Evolutionary conservation across 768 basidiomycete species (phyloP).

Genomic region (Pisolithus microcarpus): DNA sequence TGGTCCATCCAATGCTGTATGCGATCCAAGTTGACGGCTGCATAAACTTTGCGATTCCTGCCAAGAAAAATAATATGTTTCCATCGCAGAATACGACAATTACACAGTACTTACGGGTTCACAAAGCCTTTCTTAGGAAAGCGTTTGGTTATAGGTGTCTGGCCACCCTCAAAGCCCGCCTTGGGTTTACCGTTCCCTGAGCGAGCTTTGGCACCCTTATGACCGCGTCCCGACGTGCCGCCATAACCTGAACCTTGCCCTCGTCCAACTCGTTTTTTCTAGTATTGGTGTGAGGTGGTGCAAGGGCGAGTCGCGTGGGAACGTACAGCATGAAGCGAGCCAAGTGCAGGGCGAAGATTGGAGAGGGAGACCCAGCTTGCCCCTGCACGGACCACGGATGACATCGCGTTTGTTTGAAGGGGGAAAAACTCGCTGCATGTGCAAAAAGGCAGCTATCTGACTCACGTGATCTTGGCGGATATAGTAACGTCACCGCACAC

Average conservation of each 20-base stretch:
- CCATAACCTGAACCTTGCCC: constrained; percentile 90
- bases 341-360: constrained; percentile 62
- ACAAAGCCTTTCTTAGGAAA: constrained; percentile 94
- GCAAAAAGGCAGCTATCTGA: too few species aligned
- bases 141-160: constrained; percentile 84
- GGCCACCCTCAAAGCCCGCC: constrained; percentile 91
- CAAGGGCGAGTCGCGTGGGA: neutral
- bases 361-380: constrained; percentile 50
- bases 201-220: constrained; percentile 94
- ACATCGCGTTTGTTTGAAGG: constrained; percentile 20
- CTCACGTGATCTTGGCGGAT: neutral
- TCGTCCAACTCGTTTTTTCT: constrained; percentile 94
- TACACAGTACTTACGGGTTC: constrained; percentile 61
- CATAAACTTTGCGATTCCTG: constrained; percentile 71
- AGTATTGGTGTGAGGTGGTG: constrained; percentile 8
- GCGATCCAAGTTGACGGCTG: constrained; percentile 79
- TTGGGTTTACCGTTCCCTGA: constrained; percentile 79
- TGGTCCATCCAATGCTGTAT: constrained; percentile 89
- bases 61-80: neutral
- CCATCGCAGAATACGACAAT: neutral
- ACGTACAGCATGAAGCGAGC: constrained; percentile 61
- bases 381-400: constrained; percentile 28
- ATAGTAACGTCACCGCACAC: too few species aligned
- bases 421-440: neutral
- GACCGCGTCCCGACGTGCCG: constrained; percentile 87